Percentiles rank a stretch among this genome's conserved stretches.
These are phyloP conservation scores for Ophiocordyceps camponoti-saundersi DNA, from an alignment of 2,329 filamentous ascomycete genomes.

Conservation along the genomic window DNA sequence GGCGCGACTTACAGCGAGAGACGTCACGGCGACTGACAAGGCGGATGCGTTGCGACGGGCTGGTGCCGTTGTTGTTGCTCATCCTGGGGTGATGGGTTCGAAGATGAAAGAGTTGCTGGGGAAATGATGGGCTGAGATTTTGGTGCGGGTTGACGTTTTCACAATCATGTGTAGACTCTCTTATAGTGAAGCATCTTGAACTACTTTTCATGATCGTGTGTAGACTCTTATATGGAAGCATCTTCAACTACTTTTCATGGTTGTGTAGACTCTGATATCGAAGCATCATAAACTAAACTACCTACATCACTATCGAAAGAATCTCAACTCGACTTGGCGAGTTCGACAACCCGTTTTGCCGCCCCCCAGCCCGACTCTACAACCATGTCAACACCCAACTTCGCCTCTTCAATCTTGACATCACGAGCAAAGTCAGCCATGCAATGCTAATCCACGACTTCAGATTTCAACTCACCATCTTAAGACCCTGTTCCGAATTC, in stretches of 20 bases:
- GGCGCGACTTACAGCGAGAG: conserved; percentile 28
- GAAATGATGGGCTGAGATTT: not conserved
- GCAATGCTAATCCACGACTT: not conserved
- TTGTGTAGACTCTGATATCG: not conserved
- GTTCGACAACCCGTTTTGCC: conserved; percentile 15
- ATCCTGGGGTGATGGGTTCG: conserved; percentile 19
- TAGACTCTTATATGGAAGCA: too few relatives aligned
- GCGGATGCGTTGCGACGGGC: conserved; percentile 15
- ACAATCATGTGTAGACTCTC: not conserved
- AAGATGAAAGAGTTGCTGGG: conserved; percentile 17
- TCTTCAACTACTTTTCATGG: not conserved
- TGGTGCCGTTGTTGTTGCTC: conserved; percentile 19
- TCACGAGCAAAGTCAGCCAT: not conserved
- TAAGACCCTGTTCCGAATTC: conserved; percentile 22
- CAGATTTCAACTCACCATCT: conserved; percentile 15
- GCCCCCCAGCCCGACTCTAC: conserved; percentile 21
- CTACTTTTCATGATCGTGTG: too few relatives aligned
- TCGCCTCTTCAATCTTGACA: conserved; percentile 15
- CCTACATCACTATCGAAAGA: too few relatives aligned
- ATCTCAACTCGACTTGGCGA: conserved; percentile 6
- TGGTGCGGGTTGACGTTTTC: too few relatives aligned
- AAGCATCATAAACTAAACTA: not conserved
- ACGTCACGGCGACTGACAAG: conserved; percentile 15
- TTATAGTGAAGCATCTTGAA: too few relatives aligned
- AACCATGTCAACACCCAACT: conserved; percentile 13